Conservation (phyloP, 768 basidiomycete species). For the Hypholoma sublateritium region DNA sequence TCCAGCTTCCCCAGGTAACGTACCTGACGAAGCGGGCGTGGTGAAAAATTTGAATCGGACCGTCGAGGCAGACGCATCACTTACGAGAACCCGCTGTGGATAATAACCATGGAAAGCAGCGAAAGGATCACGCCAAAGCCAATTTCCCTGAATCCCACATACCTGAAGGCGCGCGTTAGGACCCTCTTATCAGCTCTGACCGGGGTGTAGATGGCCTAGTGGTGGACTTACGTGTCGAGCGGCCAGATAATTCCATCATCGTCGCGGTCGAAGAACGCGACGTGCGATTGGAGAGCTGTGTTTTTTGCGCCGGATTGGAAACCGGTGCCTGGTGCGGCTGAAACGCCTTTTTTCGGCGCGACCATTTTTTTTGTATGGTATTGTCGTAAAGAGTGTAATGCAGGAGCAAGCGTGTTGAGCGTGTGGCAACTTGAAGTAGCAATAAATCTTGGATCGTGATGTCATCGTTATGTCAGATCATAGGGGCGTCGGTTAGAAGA, state of each 20-base stretch:
- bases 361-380: slow-evolving; percentile 23
- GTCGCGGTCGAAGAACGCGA: slow-evolving; percentile 46
- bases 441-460: background rate
- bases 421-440: background rate
- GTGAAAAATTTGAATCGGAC: background rate
- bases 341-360: slow-evolving; percentile 27
- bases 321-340: slow-evolving; percentile 29
- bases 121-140: slow-evolving; percentile 37
- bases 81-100: slow-evolving; percentile 42
- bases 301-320: slow-evolving; percentile 28
- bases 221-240: slow-evolving; percentile 36
- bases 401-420: background rate
- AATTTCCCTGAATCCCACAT: slow-evolving; percentile 35
- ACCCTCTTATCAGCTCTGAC: background rate
- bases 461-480: no score
- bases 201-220: background rate
- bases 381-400: background rate
- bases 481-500: no score
- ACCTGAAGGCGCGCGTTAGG: slow-evolving; percentile 22
- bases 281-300: slow-evolving; percentile 40
- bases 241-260: slow-evolving; percentile 47
- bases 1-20: slow-evolving; percentile 30
- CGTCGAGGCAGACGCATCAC: slow-evolving; percentile 11
- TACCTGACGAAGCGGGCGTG: slow-evolving; percentile 23
- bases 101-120: slow-evolving; percentile 33